A percentile compares a stretch with the other conserved stretches of the same genome.
Evolutionary conservation across 495 filamentous ascomycete genomes (phyloP).

Genomic region (Neurospora africana): DNA sequence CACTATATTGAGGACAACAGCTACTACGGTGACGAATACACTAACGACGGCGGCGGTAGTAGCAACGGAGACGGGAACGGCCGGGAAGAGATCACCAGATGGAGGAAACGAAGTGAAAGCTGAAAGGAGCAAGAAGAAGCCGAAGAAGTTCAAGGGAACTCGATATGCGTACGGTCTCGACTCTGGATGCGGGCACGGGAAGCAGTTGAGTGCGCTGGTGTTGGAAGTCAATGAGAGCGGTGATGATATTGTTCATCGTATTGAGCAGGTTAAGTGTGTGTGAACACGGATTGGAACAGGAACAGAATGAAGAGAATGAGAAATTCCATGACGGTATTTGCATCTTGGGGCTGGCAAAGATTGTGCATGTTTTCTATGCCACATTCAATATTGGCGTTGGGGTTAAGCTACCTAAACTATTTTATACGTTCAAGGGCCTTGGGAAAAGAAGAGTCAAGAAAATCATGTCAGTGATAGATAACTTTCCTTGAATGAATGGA

Average conservation of each 20-base stretch:
- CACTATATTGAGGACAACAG: not conserved
- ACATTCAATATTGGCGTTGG: not conserved
- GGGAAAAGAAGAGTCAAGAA: not conserved
- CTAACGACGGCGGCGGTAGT: not conserved
- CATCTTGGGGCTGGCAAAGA: not conserved
- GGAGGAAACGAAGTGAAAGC: not conserved
- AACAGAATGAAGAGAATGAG: not conserved
- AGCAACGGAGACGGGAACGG: not conserved
- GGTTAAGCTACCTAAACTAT: not conserved
- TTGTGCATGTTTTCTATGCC: not conserved
- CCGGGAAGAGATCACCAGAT: not conserved
- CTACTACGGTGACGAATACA: not conserved
- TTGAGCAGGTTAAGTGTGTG: constrained; percentile 24
- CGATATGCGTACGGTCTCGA: constrained; percentile 77
- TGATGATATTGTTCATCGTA: constrained; percentile 9
- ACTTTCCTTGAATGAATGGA: not conserved
- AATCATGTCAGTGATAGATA: not conserved
- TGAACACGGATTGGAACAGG: not conserved
- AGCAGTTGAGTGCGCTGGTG: constrained; percentile 64
- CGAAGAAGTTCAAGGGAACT: constrained; percentile 10
- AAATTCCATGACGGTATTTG: not conserved
- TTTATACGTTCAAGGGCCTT: not conserved
- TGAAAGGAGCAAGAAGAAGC: constrained; percentile 1
- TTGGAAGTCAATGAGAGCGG: constrained; percentile 46
- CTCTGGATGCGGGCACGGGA: constrained; percentile 66